These are phyloP conservation scores for Cicer pinnatifidum DNA, from an alignment of 306 rosid species.

Conservation along the genomic window DNA sequence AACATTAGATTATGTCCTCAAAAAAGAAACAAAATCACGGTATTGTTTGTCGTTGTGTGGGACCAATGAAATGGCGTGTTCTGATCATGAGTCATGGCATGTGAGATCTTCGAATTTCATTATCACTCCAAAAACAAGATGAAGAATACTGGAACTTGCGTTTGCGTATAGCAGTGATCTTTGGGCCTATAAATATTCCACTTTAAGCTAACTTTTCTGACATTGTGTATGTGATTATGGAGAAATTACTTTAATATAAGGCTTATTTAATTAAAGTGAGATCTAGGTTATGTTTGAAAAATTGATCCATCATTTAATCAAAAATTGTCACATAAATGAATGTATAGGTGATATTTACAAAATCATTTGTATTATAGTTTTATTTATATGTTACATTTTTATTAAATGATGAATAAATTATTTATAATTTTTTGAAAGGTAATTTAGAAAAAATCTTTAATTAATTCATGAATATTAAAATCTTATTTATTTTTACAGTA, in stretches of 20 bases:
- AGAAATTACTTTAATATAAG: background rate
- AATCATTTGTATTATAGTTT: too few relatives aligned
- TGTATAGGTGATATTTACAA: too few relatives aligned
- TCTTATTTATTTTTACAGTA: too few relatives aligned
- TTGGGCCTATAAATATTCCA: background rate
- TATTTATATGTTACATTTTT: too few relatives aligned
- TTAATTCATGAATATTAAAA: too few relatives aligned
- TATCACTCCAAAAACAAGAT: background rate
- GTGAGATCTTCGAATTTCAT: constrained; percentile 10
- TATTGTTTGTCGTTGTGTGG: background rate
- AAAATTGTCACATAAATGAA: too few relatives aligned
- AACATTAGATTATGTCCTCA: constrained; percentile 1
- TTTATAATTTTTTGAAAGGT: too few relatives aligned
- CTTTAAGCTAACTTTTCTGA: background rate
- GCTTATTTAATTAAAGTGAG: too few relatives aligned
- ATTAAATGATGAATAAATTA: too few relatives aligned
- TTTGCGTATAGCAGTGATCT: background rate
- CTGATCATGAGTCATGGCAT: constrained; percentile 26
- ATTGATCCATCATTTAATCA: too few relatives aligned
- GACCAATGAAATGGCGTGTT: constrained; percentile 6
- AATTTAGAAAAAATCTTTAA: too few relatives aligned
- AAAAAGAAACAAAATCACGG: constrained; percentile 9
- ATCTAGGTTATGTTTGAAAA: too few relatives aligned
- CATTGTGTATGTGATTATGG: background rate
- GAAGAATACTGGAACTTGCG: constrained; percentile 9